Percentiles rank a stretch among this genome's conserved stretches.
These are phyloP conservation scores for Avena sativa DNA, from an alignment of 176 grass and related monocot species.

Conservation along the genomic window DNA sequence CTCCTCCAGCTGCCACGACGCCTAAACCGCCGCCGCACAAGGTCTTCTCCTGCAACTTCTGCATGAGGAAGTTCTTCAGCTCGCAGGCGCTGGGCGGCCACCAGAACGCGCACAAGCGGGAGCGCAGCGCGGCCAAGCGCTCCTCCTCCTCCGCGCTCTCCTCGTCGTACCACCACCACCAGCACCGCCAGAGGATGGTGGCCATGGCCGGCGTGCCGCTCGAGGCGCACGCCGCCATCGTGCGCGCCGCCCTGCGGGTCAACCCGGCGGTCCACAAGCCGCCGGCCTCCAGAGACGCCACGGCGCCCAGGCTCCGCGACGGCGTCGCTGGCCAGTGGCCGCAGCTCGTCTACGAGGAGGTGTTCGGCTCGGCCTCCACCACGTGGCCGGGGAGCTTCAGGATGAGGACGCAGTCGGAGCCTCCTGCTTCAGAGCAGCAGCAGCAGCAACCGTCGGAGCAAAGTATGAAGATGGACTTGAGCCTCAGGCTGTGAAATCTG, in stretches of 20 bases:
- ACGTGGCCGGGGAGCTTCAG: constrained; percentile 83
- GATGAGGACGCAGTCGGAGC: constrained; percentile 54
- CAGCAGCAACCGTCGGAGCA: constrained; percentile 42
- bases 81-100: constrained; percentile 88
- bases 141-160: constrained; percentile 31
- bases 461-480: constrained; percentile 74
- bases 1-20: neutral
- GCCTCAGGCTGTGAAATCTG: constrained; percentile 64
- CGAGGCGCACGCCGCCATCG: constrained; percentile 71
- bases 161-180: neutral
- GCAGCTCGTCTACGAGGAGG: constrained; percentile 57
- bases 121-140: constrained; percentile 74
- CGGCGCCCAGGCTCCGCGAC: constrained; percentile 57
- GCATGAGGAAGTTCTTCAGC: constrained; percentile 92
- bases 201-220: constrained; percentile 57
- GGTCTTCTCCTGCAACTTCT: constrained; percentile 96
- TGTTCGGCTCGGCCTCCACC: constrained; percentile 31
- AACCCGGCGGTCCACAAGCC: constrained; percentile 56
- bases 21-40: constrained; percentile 45
- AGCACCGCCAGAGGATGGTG: constrained; percentile 64
- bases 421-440: constrained; percentile 35
- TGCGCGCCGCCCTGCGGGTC: constrained; percentile 50
- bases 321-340: constrained; percentile 35
- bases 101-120: constrained; percentile 94
- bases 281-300: constrained; percentile 42